A percentile compares a stretch with the other conserved stretches of the same genome.
phyloP scores from a whole-genome alignment of 2,329 filamentous ascomycete species.

The Nothomitra cinnamomea region DNA sequence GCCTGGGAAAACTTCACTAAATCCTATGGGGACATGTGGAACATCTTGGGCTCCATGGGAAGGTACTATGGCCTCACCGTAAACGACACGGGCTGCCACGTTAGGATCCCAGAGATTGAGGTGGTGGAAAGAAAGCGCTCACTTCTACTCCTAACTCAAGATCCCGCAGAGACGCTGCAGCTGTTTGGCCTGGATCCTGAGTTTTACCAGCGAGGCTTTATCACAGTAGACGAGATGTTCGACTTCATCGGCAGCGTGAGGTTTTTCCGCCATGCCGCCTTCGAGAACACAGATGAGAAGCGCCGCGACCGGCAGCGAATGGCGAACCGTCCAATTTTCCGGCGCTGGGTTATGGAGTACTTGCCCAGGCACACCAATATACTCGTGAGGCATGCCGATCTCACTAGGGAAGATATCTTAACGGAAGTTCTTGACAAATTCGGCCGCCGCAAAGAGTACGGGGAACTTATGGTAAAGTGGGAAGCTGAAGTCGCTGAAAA shows the following conservation, averaged over 20 bases:
- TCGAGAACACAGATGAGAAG: slow-evolving; percentile 11
- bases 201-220: slow-evolving; percentile 39
- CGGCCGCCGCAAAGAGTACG: slow-evolving; percentile 27
- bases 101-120: slow-evolving; percentile 55
- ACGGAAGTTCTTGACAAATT: slow-evolving; percentile 38
- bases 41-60: slow-evolving; percentile 45
- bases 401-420: slow-evolving; percentile 29
- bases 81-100: slow-evolving; percentile 43
- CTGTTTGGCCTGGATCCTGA: slow-evolving; percentile 44
- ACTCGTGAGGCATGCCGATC: slow-evolving; percentile 4
- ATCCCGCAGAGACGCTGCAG: slow-evolving; percentile 36
- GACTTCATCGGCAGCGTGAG: slow-evolving; percentile 40
- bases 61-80: slow-evolving; percentile 48
- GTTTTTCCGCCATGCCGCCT: slow-evolving; percentile 35
- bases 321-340: slow-evolving; percentile 33
- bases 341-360: slow-evolving; percentile 44
- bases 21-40: slow-evolving; percentile 57
- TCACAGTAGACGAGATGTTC: slow-evolving; percentile 37
- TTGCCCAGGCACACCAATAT: slow-evolving; percentile 32
- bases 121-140: slow-evolving; percentile 35
- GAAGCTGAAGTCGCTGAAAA: slow-evolving; percentile 27
- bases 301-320: slow-evolving; percentile 14
- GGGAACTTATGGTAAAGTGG: slow-evolving; percentile 18
- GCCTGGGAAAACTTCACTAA: slow-evolving; percentile 51
- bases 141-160: slow-evolving; percentile 40